Base-by-base conservation (phyloP, 768 basidiomycete genomes). In the Boletellus ananiceps region DNA sequence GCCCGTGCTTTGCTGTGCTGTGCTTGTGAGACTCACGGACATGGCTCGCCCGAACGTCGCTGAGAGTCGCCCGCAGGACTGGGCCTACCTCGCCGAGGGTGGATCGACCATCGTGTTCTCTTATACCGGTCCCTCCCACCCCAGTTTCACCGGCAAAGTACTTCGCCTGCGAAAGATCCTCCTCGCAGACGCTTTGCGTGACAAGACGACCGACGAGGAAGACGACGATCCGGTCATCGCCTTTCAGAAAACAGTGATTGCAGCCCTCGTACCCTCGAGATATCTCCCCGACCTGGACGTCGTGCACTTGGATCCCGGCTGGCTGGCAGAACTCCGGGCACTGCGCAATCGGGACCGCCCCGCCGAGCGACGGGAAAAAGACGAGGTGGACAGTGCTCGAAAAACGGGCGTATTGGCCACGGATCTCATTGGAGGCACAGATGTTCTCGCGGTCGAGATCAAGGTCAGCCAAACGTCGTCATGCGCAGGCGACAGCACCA, bases 81-180 rank as follows among this genome's bases (percentile, higher is more conserved):
- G 94, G 93, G 69, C 63, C 54, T 98, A 97, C 63, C 70, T 92
- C 18, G 84, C 91, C 0, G 95, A 97, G 71, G 95, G 95, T n/a
- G 91, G 88, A 16, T 87, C 91, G 16, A 87, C 90, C 6, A 81
- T 92, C 57, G 91, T 97, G 14, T 90, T 93, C 67, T 82, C 88
- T 8, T 95, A 94, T 62, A 56, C 60, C 9, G 90, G 93, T 0
- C 73, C 78, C 16, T 42, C 62, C 7, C 66, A 79, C 54, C 65
- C 76, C 2, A 49, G 64, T 8, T 86, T 85, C 63, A 66, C 76
- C 44, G 80, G 81, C 9, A 88, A 72, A 35, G 86, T 89, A 1
- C 74, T 98, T 21, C 81, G 94, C 9, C 70, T 97, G 47, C 78
- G 86, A 47, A 97, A 98, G 66, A 56, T 65, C 14, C 44, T 59